Evolutionary conservation across 2,329 filamentous ascomycete species (phyloP).

Genomic region (Ascochyta lentis): DNA sequence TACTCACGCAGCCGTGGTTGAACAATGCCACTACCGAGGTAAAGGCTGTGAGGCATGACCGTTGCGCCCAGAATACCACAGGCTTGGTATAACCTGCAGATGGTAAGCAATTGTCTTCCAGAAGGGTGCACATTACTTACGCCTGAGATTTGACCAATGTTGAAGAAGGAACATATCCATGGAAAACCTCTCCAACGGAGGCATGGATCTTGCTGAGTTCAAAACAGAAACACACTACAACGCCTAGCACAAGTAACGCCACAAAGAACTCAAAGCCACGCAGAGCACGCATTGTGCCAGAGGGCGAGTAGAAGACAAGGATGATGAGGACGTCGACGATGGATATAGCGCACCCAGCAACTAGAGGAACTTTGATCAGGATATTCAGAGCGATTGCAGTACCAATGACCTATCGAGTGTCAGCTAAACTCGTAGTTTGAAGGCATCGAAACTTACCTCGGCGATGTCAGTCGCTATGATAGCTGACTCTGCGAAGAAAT

Average conservation of each 20-base stretch:
- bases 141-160: constrained; percentile 60
- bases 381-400: constrained; percentile 64
- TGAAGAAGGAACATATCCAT: constrained; percentile 62
- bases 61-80: constrained; percentile 81
- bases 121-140: constrained; percentile 34
- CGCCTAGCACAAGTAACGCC: constrained; percentile 60
- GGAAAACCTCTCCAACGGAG: constrained; percentile 60
- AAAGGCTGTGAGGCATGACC: constrained; percentile 67
- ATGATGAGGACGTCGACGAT: constrained; percentile 64
- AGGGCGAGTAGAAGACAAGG: constrained; percentile 62
- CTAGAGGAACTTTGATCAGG: constrained; percentile 60
- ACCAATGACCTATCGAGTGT: constrained; percentile 56
- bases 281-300: constrained; percentile 59
- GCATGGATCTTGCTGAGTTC: constrained; percentile 62
- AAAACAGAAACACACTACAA: constrained; percentile 64
- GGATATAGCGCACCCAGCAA: constrained; percentile 64
- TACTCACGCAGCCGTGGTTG: constrained; percentile 56
- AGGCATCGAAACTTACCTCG: constrained; percentile 47
- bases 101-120: constrained; percentile 10
- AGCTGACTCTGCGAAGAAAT: constrained; percentile 62
- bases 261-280: constrained; percentile 63
- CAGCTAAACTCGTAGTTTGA: background rate
- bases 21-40: constrained; percentile 63
- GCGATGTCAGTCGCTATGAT: constrained; percentile 67
- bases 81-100: constrained; percentile 61